Evolutionary conservation across 768 basidiomycete genomes (phyloP).

Genomic region (Suillus discolor): DNA sequence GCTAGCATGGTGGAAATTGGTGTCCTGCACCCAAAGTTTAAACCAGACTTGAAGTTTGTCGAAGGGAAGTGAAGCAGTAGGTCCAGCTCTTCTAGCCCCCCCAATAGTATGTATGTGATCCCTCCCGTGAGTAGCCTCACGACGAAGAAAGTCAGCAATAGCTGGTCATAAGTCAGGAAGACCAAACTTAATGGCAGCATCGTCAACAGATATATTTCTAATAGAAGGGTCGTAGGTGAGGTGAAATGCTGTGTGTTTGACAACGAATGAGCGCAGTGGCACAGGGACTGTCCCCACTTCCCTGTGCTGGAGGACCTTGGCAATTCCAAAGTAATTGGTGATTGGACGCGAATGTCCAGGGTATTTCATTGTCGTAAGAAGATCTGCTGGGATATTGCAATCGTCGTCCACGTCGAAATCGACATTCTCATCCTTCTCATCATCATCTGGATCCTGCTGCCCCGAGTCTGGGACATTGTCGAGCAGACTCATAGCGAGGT

Average conservation of each 20-base stretch:
- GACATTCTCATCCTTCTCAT: too few species aligned
- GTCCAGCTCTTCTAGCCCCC: too few species aligned
- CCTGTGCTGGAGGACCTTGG: background rate
- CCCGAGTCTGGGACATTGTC: constrained; percentile 17
- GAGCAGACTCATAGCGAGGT: background rate
- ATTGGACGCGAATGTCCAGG: background rate
- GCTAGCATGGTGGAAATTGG: too few species aligned
- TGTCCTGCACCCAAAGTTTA: too few species aligned
- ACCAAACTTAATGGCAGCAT: constrained; percentile 17
- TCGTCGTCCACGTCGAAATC: constrained; percentile 10
- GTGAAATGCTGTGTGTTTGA: constrained; percentile 24
- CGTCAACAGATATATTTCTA: constrained; percentile 23
- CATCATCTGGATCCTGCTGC: constrained; percentile 30
- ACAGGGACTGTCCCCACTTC: background rate
- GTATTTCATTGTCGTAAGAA: background rate
- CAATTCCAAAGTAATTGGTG: constrained; percentile 3
- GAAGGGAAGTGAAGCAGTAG: too few species aligned
- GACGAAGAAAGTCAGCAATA: too few species aligned
- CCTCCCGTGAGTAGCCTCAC: too few species aligned
- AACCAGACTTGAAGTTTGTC: too few species aligned
- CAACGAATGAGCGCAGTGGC: constrained; percentile 20
- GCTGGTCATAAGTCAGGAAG: too few species aligned
- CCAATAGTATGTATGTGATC: too few species aligned
- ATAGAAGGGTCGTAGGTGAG: constrained; percentile 25
- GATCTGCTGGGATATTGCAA: background rate